Evolutionary conservation across 2,329 filamentous ascomycete genomes (phyloP), one percentile per base, ranked within the genome.

Genomic region (Rhinocladiella similis): DNA sequence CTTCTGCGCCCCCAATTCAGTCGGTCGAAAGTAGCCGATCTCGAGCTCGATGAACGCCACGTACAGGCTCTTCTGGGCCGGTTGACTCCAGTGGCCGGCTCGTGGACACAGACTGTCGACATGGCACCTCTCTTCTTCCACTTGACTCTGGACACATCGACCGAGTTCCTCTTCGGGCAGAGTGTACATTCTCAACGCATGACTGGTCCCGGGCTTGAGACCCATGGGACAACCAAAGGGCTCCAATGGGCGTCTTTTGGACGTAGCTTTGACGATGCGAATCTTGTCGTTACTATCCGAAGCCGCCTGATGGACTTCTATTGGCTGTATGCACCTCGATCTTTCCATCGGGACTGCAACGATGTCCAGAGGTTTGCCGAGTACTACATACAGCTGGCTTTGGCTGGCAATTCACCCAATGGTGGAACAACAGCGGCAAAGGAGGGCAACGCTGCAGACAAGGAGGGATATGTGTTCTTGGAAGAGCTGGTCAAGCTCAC

Each of bases 1-100:
- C 78, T 96, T 56, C 85, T 96, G 60, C 81, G 91, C 2, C 91
- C 91, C 0, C 90, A 94, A 67, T 96, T 96, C 72, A 85, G 90
- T 67, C 88, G 87, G 65, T 89, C 94, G 67, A 87, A 91, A n/a
- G 83, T 96, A 36, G 88, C 86, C 61, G 90, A 96, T 70, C 75
- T 96, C 59, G 81, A 90, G 50, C 85, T 87, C 57, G 92, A 96
- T 68, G 91, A 96, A 73, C 77, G 79, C 3, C 84, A 88, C 70
- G 75, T 86, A n/a, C 35, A 62, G 10, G 43, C 29, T 9, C 50
- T 63, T 1, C 41, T 61, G 14, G 29, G 13, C 69, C 75, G 38
- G 74, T 79, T 27, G 72, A n/a, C n/a, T n/a, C n/a, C n/a, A n/a
- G n/a, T n/a, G n/a, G n/a, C n/a, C n/a, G n/a, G n/a, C 90, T 54